Percentiles rank a stretch among this genome's conserved stretches.
Evolutionary conservation across 495 filamentous ascomycete species (phyloP).

Genomic region (Aspergillus incahuasiensis): DNA sequence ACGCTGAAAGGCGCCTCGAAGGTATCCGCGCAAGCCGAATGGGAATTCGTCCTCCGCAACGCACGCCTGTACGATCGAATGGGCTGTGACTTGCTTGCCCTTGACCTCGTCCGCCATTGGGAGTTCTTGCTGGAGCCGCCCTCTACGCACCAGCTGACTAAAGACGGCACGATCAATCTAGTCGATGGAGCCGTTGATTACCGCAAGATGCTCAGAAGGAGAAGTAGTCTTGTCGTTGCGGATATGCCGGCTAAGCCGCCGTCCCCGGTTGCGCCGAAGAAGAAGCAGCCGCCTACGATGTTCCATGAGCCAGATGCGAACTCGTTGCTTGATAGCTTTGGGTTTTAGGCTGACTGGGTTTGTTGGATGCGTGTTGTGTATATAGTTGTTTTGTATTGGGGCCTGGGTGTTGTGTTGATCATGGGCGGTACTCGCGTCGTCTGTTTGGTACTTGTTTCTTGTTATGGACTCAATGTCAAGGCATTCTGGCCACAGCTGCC

Average conservation of each 20-base stretch:
- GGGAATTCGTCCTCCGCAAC: constrained; percentile 85
- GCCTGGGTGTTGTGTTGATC: too few relatives aligned
- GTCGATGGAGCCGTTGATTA: constrained; percentile 53
- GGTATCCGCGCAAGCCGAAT: constrained; percentile 75
- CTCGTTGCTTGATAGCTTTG: constrained; percentile 75
- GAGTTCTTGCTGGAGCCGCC: constrained; percentile 61
- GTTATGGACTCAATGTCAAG: too few relatives aligned
- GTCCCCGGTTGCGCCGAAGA: constrained; percentile 38
- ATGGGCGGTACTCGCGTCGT: too few relatives aligned
- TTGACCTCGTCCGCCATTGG: constrained; percentile 81
- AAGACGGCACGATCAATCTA: constrained; percentile 22
- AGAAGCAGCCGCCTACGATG: constrained; percentile 63
- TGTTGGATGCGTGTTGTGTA: neutral
- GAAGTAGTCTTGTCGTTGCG: constrained; percentile 75
- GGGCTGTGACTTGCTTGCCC: constrained; percentile 90
- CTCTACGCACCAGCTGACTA: constrained; percentile 22
- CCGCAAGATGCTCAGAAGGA: constrained; percentile 60
- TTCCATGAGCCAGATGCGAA: constrained; percentile 90
- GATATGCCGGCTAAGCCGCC: constrained; percentile 54
- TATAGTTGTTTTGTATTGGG: too few relatives aligned
- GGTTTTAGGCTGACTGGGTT: constrained; percentile 44
- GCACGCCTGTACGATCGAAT: constrained; percentile 87
- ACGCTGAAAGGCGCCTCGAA: constrained; percentile 80
- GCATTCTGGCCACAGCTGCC: too few relatives aligned
- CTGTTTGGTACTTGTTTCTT: too few relatives aligned